Base-by-base conservation (phyloP, 1,139 yeast species). In the Kodamaea sp. region DNA sequence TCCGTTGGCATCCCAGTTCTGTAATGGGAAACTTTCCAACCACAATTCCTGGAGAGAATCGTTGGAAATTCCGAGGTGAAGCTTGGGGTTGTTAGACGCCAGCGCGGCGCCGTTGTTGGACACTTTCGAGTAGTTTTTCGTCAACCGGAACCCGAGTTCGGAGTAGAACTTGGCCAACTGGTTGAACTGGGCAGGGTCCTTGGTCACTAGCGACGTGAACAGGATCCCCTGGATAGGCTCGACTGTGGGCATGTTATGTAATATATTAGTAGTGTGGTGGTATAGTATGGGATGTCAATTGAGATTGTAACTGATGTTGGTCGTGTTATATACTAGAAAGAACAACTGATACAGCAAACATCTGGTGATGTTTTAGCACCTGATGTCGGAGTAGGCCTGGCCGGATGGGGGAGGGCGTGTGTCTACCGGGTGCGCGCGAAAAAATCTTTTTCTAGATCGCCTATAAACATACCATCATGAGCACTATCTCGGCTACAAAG, bases 21-120 rank as follows among this genome's bases (percentile, higher is more conserved):
- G 75, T 29, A 81, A 63, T 15, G 86, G 86, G 57, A 80, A 82
- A 15, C 80, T 65, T 50, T 83, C 85, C 30, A 83, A 54, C 92
- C 94, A 84, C 27, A 77, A 60, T 57, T 84, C 94, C 44, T 70
- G 72, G 34, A 80, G 51, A 1, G 89, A 82, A 44, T 81, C 86
- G 39, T 67, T 69, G 14, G 87, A 75, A 27, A 83, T 66, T 4
- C 90, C 90, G 30, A 61, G 47, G 30, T 60, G 66, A 24, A 54
- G 50, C 38, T 50, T 57, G 35, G 61, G 59, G 40, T 57, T 59
- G 43, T 44, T 49, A 23, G 53, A 49, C 16, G 55, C 63, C 30
- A 55, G 58, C 24, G 61, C 70, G 26, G 66, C 61, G 37, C 63
- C 71, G 44, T 53, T 62, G 52, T 66, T 66, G 53, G 71, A 73